Evolutionary conservation across 176 grass and related monocot genomes (phyloP), one percentile per base, ranked within the genome.

Genomic region (Carex scoparia): DNA sequence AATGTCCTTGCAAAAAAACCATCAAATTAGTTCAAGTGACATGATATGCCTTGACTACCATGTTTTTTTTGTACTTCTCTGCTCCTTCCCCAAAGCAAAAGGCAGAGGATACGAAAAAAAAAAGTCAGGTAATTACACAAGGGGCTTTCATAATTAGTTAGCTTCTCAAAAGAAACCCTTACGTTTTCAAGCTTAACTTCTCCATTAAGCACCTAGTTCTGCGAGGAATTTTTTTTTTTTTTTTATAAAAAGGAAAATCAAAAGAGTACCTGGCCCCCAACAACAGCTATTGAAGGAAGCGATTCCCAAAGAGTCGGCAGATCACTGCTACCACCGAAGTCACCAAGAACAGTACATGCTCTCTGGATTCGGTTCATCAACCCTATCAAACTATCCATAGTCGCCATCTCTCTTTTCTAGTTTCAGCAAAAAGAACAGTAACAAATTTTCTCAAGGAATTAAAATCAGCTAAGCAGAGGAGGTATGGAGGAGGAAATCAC

Each of bases 291-390:
- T 23, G 92, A 87, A 28, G 92, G 92, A 53, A 94, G 92, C 1
- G 88, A 86, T 73, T 94, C 92, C 92, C 92, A 94, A 23, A 94
- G 92, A 1, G 92, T 90, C 54, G 92, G 90, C 60, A 90, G 64
- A 73, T 81, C 66, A 27, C 6, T 64, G 59, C 19, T 60, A 28
- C 62, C 89, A 32, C 92, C 92, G 48, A 85, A 80, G 62, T 94
- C 92, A 60, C 92, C 90, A 15, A 94, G 92, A 79, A 84, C 84
- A 53, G 92, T 94, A 90, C 90, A 94, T 69, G 86, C 92, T 12
- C 81, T 85, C 86, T 94, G 92, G 68, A 94, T 94, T 69, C 90
- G 80, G 69, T 92, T 92, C 90, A 92, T 91, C 65, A 94, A 64
- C 33, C 92, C 90, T 65, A 94, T 94, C 81, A 92, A 84, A 80